A percentile compares a stretch with the other conserved stretches of the same genome.
Evolutionary conservation across 192 early-diverging fungal species (phyloP).

Genomic region (Coemansia sp.): DNA sequence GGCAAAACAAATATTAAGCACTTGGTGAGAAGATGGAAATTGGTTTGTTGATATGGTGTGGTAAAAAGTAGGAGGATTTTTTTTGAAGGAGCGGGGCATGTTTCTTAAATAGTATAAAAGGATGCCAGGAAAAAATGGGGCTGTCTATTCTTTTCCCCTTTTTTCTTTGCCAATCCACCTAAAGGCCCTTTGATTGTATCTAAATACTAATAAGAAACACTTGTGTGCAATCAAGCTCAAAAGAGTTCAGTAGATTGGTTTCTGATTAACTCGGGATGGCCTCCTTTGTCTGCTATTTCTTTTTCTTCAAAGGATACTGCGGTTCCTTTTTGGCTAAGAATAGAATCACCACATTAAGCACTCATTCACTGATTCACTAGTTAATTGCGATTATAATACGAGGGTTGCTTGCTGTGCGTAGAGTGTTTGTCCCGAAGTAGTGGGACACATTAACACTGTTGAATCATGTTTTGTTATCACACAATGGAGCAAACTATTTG

Average conservation of each 20-base stretch:
- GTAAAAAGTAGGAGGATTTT: not conserved
- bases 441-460: too few species aligned
- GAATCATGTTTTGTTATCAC: too few species aligned
- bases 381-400: not conserved
- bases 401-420: too few species aligned
- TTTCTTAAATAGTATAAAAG: not conserved
- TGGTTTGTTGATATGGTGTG: not conserved
- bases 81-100: not conserved
- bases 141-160: not conserved
- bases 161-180: not conserved
- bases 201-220: not conserved
- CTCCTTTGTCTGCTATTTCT: not conserved
- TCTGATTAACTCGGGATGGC: not conserved
- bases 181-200: not conserved
- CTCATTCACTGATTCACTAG: not conserved
- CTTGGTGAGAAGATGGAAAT: not conserved
- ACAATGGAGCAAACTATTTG: too few species aligned
- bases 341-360: not conserved
- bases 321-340: not conserved
- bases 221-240: not conserved
- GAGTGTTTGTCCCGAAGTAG: too few species aligned
- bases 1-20: not conserved
- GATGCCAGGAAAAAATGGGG: not conserved
- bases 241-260: not conserved
- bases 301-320: not conserved